phyloP scores from a whole-genome alignment of 2,329 filamentous ascomycete species.

The Sporothrix dimorphospora region DNA sequence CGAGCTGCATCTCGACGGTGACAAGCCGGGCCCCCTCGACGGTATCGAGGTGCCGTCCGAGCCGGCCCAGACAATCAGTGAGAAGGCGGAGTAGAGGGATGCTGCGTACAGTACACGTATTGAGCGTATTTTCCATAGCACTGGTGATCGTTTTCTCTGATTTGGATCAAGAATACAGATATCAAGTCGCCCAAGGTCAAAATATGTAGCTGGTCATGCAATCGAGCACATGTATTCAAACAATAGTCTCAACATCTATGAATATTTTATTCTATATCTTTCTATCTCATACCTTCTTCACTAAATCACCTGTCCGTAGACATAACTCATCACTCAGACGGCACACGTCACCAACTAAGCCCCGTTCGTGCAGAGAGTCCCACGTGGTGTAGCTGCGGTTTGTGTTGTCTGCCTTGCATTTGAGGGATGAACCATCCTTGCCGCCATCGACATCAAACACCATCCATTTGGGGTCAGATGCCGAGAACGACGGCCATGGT shows the following conservation, averaged over 20 bases:
- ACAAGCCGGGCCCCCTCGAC: neutral
- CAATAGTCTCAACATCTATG: neutral
- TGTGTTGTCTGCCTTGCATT: neutral
- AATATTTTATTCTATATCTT: neutral
- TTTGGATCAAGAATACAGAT: no score
- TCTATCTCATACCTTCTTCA: neutral
- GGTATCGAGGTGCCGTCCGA: constrained; percentile 10
- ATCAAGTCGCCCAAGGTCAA: neutral
- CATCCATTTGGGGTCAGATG: constrained; percentile 15
- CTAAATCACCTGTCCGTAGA: constrained; percentile 11
- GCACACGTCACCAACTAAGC: constrained; percentile 14
- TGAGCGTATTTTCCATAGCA: no score
- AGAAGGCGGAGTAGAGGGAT: constrained; percentile 17
- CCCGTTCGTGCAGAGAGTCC: constrained; percentile 7
- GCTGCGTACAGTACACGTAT: no score
- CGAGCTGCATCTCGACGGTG: constrained; percentile 14
- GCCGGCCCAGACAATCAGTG: neutral
- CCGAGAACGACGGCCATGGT: constrained; percentile 21
- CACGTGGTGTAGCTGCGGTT: constrained; percentile 17
- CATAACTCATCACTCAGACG: constrained; percentile 30
- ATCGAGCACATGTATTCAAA: neutral
- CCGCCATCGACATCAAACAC: constrained; percentile 19
- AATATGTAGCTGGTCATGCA: neutral
- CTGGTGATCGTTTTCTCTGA: no score
- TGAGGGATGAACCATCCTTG: neutral